phyloP scores from a whole-genome alignment of 2,329 filamentous ascomycete species.

The Talaromyces sp. region DNA sequence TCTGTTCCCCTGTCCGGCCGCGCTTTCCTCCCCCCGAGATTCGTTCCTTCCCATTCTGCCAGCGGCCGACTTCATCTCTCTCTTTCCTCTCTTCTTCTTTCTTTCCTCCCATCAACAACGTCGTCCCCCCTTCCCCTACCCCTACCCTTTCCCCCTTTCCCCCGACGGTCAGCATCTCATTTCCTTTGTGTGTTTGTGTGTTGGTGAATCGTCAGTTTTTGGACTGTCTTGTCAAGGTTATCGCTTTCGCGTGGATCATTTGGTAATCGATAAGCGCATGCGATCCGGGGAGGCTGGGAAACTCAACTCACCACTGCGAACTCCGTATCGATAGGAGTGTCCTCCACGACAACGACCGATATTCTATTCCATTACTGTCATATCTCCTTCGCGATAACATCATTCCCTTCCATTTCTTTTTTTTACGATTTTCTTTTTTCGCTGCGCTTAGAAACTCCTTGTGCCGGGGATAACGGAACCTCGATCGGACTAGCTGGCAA shows the following conservation, averaged over 20 bases:
- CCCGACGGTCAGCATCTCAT: constrained; percentile 21
- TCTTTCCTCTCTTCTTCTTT: constrained; percentile 17
- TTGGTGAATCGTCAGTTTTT: constrained; percentile 12
- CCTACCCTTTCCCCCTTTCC: constrained; percentile 22
- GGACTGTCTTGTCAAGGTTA: constrained; percentile 12
- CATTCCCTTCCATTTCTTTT: constrained; percentile 10
- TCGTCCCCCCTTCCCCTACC: constrained; percentile 21
- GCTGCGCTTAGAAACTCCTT: constrained; percentile 4
- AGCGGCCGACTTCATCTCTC: neutral
- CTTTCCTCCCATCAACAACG: constrained; percentile 18
- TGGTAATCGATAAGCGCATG: constrained; percentile 20
- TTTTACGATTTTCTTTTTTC: neutral
- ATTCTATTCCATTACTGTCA: constrained; percentile 16
- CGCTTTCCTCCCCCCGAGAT: constrained; percentile 3
- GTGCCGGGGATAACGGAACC: neutral
- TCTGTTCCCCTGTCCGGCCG: constrained; percentile 5
- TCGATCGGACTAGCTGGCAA: constrained; percentile 7
- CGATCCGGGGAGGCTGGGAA: constrained; percentile 19
- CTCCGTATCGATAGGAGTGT: constrained; percentile 1
- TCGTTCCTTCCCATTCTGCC: constrained; percentile 11
- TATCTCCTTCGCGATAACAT: constrained; percentile 18
- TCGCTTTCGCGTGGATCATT: constrained; percentile 20
- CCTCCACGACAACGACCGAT: constrained; percentile 19
- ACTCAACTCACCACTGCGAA: neutral
- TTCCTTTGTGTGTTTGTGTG: constrained; percentile 19